These are phyloP conservation scores for Colletotrichum chrysophilum DNA, from an alignment of 2,329 filamentous ascomycete species.

Conservation along the genomic window DNA sequence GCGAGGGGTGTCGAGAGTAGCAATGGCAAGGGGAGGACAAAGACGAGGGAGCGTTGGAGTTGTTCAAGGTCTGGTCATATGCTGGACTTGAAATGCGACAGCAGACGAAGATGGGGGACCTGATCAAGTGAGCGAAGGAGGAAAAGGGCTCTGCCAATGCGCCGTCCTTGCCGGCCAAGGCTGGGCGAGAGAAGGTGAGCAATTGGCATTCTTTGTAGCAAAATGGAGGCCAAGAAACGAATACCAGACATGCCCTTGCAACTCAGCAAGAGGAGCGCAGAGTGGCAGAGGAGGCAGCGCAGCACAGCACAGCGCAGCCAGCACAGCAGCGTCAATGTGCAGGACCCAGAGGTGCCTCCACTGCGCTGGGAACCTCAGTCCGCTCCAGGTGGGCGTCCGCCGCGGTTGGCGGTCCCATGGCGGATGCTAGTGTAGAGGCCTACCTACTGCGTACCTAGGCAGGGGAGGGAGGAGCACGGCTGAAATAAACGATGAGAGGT, in stretches of 20 bases:
- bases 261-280: background rate
- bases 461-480: background rate
- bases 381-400: background rate
- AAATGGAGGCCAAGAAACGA: conserved; percentile 16
- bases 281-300: background rate
- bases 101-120: background rate
- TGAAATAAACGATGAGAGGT: conserved; percentile 13
- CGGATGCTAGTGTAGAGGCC: background rate
- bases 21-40: background rate
- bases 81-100: background rate
- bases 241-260: background rate
- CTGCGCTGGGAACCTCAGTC: background rate
- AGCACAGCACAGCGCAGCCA: background rate
- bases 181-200: conserved; percentile 13
- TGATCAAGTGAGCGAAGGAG: background rate
- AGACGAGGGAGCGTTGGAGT: background rate
- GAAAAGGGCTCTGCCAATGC: conserved; percentile 5
- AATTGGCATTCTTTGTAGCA: conserved; percentile 11
- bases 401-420: background rate
- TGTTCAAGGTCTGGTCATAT: background rate
- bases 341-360: background rate
- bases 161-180: conserved; percentile 21
- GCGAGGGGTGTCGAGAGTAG: background rate
- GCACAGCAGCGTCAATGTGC: background rate
- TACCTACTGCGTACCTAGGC: background rate